phyloP scores from a whole-genome alignment of 2,329 filamentous ascomycete species.

The Pseudogymnoascus sp. region DNA sequence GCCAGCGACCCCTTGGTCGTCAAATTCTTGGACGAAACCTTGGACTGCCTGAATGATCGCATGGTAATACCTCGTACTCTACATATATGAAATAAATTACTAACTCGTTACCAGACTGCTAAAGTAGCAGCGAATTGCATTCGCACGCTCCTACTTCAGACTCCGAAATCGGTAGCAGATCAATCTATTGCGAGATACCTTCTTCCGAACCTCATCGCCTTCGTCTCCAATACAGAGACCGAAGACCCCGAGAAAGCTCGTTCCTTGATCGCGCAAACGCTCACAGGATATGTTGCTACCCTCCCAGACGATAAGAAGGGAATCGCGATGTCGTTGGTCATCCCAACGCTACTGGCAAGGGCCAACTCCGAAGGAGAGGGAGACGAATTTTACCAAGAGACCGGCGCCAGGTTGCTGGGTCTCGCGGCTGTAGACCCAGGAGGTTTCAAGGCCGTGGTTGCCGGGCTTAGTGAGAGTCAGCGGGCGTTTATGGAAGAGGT shows the following conservation, averaged over 20 bases:
- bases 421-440: slow-evolving; percentile 69
- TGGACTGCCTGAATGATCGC: slow-evolving; percentile 75
- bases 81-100: slow-evolving; percentile 20
- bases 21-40: slow-evolving; percentile 70
- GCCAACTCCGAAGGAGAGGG: slow-evolving; percentile 58
- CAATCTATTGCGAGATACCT: slow-evolving; percentile 69
- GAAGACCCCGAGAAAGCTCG: slow-evolving; percentile 78
- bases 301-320: slow-evolving; percentile 42
- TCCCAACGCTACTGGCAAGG: slow-evolving; percentile 69
- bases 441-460: slow-evolving; percentile 69
- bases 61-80: slow-evolving; percentile 46
- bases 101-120: slow-evolving; percentile 51
- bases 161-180: slow-evolving; percentile 57
- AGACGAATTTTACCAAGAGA: slow-evolving; percentile 56
- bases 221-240: slow-evolving; percentile 61
- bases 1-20: slow-evolving; percentile 68
- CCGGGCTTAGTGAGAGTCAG: slow-evolving; percentile 62
- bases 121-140: slow-evolving; percentile 89
- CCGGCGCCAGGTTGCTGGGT: slow-evolving; percentile 70
- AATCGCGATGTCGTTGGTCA: slow-evolving; percentile 66
- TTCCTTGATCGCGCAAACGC: slow-evolving; percentile 62
- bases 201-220: slow-evolving; percentile 68
- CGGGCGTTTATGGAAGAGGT: slow-evolving; percentile 76
- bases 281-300: slow-evolving; percentile 63
- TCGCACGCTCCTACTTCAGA: slow-evolving; percentile 70